Conservation (phyloP, 2,329 filamentous ascomycete species). For the Botryotinia globosa region DNA sequence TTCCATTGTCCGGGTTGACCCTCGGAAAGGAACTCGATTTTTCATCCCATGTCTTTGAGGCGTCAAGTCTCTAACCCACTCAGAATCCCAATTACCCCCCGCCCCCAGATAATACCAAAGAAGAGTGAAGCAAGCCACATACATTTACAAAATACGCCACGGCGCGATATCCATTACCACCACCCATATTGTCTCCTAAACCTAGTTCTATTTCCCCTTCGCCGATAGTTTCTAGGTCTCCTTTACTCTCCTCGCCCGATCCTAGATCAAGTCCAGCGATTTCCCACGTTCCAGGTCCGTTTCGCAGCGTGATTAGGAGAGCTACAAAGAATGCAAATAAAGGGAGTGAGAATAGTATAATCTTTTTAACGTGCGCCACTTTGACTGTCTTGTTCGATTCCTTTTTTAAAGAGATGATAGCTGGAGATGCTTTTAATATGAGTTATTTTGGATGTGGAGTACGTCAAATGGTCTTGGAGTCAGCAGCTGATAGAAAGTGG, state of each 20-base stretch:
- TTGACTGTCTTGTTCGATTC: constrained; percentile 18
- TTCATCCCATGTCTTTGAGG: not conserved
- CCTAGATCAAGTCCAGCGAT: not conserved
- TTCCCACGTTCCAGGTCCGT: constrained; percentile 17
- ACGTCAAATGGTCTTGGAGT: not conserved
- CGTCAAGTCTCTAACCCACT: not conserved
- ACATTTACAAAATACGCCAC: constrained; percentile 54
- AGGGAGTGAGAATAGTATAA: constrained; percentile 25
- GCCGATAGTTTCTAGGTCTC: not conserved
- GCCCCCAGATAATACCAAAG: not conserved
- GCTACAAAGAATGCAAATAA: constrained; percentile 27
- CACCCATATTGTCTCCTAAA: constrained; percentile 6
- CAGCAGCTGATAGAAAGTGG: constrained; percentile 16
- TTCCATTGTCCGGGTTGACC: too few relatives aligned
- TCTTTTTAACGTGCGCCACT: constrained; percentile 27
- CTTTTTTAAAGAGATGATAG: not conserved
- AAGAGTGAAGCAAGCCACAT: constrained; percentile 52
- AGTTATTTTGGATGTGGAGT: not conserved
- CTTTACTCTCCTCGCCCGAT: not conserved
- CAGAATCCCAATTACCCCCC: not conserved
- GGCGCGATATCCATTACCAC: constrained; percentile 53
- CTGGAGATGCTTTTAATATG: not conserved
- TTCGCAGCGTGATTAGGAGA: constrained; percentile 26
- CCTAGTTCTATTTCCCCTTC: not conserved
- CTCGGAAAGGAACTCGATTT: not conserved